Conservation (phyloP, 2,329 filamentous ascomycete species). For the Verticillium zaregamsianum region DNA sequence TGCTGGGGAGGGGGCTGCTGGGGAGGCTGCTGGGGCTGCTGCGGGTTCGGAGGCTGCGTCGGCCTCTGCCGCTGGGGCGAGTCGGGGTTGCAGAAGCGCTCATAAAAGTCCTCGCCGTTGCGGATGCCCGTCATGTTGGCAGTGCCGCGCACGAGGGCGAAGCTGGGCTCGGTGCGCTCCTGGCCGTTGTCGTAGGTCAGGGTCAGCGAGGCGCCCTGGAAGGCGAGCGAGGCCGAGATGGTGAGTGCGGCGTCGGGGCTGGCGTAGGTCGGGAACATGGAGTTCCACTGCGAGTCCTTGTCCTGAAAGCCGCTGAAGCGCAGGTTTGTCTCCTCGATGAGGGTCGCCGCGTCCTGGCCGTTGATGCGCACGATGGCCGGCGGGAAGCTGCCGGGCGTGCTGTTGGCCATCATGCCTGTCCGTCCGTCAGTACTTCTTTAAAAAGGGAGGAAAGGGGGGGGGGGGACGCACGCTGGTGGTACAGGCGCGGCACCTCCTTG, state of each 20-base stretch:
- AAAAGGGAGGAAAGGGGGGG: neutral
- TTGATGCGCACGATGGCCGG: constrained; percentile 52
- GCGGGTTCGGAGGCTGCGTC: neutral
- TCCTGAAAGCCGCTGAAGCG: constrained; percentile 47
- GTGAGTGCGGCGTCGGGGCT: constrained; percentile 13
- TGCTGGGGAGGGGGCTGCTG: neutral
- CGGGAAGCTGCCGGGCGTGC: constrained; percentile 11
- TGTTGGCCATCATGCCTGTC: neutral
- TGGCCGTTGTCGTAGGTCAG: constrained; percentile 28
- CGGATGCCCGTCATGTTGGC: constrained; percentile 24
- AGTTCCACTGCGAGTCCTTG: constrained; percentile 49
- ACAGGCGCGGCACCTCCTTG: constrained; percentile 52
- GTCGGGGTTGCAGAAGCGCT: constrained; percentile 25
- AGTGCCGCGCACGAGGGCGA: constrained; percentile 16
- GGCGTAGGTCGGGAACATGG: constrained; percentile 22
- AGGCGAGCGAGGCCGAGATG: constrained; percentile 20
- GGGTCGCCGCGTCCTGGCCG: constrained; percentile 46
- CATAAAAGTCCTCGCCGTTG: constrained; percentile 30
- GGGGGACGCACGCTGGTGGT: constrained; percentile 37
- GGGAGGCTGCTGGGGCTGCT: neutral
- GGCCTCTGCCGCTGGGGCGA: neutral
- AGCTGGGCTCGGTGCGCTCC: constrained; percentile 20
- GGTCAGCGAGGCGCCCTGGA: constrained; percentile 22
- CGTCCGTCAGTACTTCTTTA: neutral
- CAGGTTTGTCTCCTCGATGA: constrained; percentile 41